Conservation (phyloP, 495 filamentous ascomycete genomes). For the Hypoxylon lenormandii region DNA sequence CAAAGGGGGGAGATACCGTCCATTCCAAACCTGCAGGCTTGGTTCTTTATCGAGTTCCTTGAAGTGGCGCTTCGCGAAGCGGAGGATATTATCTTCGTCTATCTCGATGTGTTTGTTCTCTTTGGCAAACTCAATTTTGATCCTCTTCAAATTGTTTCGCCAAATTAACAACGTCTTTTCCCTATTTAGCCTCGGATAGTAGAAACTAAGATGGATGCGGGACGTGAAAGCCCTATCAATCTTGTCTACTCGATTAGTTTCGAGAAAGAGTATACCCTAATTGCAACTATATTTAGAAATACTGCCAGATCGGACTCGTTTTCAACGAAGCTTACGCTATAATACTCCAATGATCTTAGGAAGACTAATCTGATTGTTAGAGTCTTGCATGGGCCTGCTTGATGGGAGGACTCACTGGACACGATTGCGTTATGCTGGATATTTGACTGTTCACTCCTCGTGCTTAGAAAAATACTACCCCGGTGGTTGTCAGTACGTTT, state of each 20-base stretch:
- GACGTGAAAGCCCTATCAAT: slow-evolving; percentile 70
- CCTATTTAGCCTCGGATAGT: slow-evolving; percentile 54
- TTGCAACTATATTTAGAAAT: too few relatives aligned
- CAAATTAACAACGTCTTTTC: slow-evolving; percentile 33
- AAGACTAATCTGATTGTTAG: slow-evolving; percentile 51
- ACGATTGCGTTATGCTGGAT: too few relatives aligned
- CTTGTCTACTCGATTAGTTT: slow-evolving; percentile 66
- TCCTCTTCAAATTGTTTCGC: slow-evolving; percentile 26
- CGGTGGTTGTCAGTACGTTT: too few relatives aligned
- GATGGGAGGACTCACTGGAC: too few relatives aligned
- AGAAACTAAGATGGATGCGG: slow-evolving; percentile 63
- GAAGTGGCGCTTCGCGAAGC: too few relatives aligned
- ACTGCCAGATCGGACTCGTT: too few relatives aligned
- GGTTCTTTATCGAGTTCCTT: too few relatives aligned
- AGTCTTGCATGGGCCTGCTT: too few relatives aligned
- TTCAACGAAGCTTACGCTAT: too few relatives aligned
- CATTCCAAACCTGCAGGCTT: slow-evolving; percentile 29
- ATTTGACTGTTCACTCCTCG: too few relatives aligned
- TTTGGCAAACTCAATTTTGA: slow-evolving; percentile 29
- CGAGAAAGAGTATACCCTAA: slow-evolving; percentile 69
- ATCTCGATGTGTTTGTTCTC: too few relatives aligned
- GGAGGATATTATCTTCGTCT: slow-evolving; percentile 28
- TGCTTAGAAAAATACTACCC: slow-evolving; percentile 48
- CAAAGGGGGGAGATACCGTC: too few relatives aligned
- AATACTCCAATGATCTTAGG: slow-evolving; percentile 69